These are phyloP conservation scores for Solanum raphanifolium DNA, from an alignment of 257 asterid genomes.

Conservation along the genomic window DNA sequence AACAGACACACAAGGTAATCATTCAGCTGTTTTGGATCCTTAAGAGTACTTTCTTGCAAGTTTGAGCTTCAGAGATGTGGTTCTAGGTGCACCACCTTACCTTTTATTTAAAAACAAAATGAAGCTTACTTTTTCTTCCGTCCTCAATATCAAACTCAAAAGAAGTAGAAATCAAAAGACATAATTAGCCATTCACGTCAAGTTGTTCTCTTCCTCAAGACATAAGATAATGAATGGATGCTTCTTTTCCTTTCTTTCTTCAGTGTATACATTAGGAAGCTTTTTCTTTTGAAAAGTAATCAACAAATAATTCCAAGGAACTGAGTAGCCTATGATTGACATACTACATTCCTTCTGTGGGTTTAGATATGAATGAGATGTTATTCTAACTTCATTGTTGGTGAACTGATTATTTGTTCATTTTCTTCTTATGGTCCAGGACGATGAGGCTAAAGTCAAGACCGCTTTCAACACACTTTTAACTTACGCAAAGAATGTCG, in stretches of 20 bases:
- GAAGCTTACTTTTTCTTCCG: not conserved
- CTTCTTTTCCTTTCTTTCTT: not conserved
- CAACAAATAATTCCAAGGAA: not conserved
- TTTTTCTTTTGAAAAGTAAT: not conserved
- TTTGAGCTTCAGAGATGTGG: not conserved
- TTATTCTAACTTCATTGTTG: not conserved
- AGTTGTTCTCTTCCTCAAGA: not conserved
- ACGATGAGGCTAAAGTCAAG: constrained; percentile 84
- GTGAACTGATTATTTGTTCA: not conserved
- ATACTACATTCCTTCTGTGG: not conserved
- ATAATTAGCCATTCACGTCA: not conserved
- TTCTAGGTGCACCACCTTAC: not conserved
- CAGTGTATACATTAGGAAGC: not conserved
- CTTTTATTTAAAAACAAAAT: not conserved
- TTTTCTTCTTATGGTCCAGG: constrained; percentile 36
- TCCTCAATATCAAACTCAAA: not conserved
- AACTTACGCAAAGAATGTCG: constrained; percentile 81
- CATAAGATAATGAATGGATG: not conserved
- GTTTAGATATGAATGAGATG: not conserved
- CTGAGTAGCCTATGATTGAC: not conserved
- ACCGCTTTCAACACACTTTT: constrained; percentile 85
- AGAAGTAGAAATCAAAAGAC: not conserved
- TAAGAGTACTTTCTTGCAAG: not conserved
- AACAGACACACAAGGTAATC: constrained; percentile 78
- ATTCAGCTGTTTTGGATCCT: not conserved